These are phyloP conservation scores for Entoloma clypeatum DNA, from an alignment of 1,284 basidiomycete species.

Conservation along the genomic window DNA sequence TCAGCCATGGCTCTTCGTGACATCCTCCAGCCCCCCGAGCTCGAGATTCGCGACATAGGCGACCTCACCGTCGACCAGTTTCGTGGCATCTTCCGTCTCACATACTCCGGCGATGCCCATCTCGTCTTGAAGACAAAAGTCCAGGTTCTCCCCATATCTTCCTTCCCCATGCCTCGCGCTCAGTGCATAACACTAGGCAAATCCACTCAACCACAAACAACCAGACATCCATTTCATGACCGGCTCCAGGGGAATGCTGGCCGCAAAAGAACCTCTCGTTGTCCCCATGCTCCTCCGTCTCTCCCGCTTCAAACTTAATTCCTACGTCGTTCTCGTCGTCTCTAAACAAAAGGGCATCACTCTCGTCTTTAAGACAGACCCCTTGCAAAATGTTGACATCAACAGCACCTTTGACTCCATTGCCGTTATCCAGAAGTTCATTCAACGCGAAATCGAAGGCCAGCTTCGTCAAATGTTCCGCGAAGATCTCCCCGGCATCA, in stretches of 20 bases:
- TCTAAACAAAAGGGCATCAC: conserved; percentile 98
- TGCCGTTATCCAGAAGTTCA: conserved; percentile 95
- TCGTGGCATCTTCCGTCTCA: conserved; percentile 93
- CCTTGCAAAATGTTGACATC: conserved; percentile 96
- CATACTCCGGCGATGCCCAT: conserved; percentile 95
- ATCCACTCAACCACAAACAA: conserved; percentile 90
- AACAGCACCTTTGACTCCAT: conserved; percentile 98
- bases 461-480: conserved; percentile 98
- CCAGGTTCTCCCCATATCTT: conserved; percentile 57
- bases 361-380: conserved; percentile 99
- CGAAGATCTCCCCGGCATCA: conserved; percentile 95
- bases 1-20: conserved; percentile 7
- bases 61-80: conserved; percentile 96
- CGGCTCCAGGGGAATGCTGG: conserved; percentile 79
- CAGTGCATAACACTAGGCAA: conserved; percentile 56
- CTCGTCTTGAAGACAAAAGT: conserved; percentile 96
- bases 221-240: conserved; percentile 76
- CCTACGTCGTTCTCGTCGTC: conserved; percentile 96
- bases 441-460: conserved; percentile 95
- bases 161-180: background rate
- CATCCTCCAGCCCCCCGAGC: conserved; percentile 78
- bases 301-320: conserved; percentile 88
- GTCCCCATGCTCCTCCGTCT: conserved; percentile 99
- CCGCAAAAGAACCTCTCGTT: conserved; percentile 88
- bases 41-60: conserved; percentile 97